Evolutionary conservation across 768 basidiomycete species (phyloP).

Genomic region (Lactarius tabidus): DNA sequence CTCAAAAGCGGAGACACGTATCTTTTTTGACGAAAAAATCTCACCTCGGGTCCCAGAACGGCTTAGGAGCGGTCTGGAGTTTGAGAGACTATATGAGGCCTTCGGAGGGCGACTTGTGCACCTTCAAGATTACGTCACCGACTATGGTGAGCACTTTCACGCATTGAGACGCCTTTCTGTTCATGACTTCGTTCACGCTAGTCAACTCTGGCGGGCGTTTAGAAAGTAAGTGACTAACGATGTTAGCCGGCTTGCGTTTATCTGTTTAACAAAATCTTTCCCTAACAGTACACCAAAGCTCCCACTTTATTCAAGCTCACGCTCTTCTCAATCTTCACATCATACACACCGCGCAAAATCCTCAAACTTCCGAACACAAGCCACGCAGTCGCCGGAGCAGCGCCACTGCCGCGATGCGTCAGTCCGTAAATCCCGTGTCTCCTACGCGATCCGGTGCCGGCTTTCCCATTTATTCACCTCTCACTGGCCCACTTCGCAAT

Average conservation of each 20-base stretch:
- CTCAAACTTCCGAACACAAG: slow-evolving; percentile 30
- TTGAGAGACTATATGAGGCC: slow-evolving; percentile 70
- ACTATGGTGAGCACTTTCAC: slow-evolving; percentile 50
- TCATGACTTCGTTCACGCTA: slow-evolving; percentile 30
- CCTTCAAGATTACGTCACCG: slow-evolving; percentile 75
- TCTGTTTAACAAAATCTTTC: not conserved
- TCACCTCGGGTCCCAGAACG: slow-evolving; percentile 67
- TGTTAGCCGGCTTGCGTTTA: not conserved
- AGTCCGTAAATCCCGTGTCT: slow-evolving; percentile 27
- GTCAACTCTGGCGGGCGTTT: slow-evolving; percentile 72
- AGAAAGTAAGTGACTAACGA: slow-evolving; percentile 47
- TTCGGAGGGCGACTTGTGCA: slow-evolving; percentile 85
- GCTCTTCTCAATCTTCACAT: slow-evolving; percentile 81
- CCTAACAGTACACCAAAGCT: slow-evolving; percentile 63
- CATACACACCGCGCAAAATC: slow-evolving; percentile 72
- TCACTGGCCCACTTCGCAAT: slow-evolving; percentile 29
- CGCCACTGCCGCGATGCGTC: slow-evolving; percentile 27
- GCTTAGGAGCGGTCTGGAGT: slow-evolving; percentile 51
- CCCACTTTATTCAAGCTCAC: slow-evolving; percentile 83
- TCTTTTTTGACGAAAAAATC: slow-evolving; percentile 61
- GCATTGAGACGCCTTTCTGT: not conserved
- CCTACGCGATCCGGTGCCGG: slow-evolving; percentile 30
- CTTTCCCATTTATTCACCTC: slow-evolving; percentile 39
- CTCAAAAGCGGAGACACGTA: slow-evolving; percentile 62
- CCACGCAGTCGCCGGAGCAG: slow-evolving; percentile 29